Base-by-base conservation (phyloP, 345 rosid species). In the Citrus hindsii region DNA sequence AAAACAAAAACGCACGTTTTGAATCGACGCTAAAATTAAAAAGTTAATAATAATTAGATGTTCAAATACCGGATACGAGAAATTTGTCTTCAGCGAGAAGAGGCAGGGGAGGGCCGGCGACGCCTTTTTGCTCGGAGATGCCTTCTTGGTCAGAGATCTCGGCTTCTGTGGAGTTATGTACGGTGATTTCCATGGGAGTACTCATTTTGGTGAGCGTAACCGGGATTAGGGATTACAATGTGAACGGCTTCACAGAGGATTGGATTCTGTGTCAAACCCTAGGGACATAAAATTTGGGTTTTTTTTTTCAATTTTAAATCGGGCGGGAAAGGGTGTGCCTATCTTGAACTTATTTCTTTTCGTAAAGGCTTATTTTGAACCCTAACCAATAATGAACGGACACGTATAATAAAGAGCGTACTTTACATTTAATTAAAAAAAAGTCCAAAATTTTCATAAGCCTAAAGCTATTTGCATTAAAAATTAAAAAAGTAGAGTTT, bases 171-270 rank as follows among this genome's bases (percentile, higher is more conserved):
- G 82, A 59, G 58, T 62, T 82, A 69, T 77, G 90, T 74, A 75
- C 86, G 48, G 87, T 79, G 77, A 92, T 76, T 69, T 92, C 97
- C 97, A 92, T 92, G 81, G 91, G 92, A 82, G 82, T 80, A 80
- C 89, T 88, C 92, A 90, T 87, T 69, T 72, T 73, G 58, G 59
- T 14, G 63, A 42, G 37, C 13, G 38, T 22, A 71, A 25, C 27
- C 76, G 22, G 33, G 71, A 69, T 61, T 76, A 51, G 14, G 76
- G 78, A 75, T 77, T 68, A 78, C 21, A 25, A 32, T 37, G 48
- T 6, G 65, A n/a, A 76, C 69, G 5, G 61, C 53, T 42, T 70
- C 66, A 58, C 37, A 46, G 58, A 71, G 53, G 60, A 75, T 60
- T 76, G 19, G 69, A n/a, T 40, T 7, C 24, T 18, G 28, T 28